phyloP scores from a whole-genome alignment of 805 yeast genomes.

The Teunomyces cretensis region DNA sequence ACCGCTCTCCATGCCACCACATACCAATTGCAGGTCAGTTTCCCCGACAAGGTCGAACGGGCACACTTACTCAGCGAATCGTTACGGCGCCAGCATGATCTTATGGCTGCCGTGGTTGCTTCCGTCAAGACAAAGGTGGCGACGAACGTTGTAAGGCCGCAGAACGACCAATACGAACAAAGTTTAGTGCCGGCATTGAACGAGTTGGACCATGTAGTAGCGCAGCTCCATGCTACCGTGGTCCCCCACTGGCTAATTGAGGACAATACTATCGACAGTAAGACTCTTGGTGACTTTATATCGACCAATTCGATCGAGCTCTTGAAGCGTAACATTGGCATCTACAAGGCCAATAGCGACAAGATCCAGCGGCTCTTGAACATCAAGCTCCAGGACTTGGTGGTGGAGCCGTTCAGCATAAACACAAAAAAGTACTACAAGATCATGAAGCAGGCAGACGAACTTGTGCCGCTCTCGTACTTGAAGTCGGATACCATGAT shows the following conservation, averaged over 20 bases:
- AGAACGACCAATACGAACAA: slow-evolving; percentile 1
- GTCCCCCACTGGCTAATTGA: slow-evolving; percentile 27
- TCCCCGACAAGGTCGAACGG: slow-evolving; percentile 24
- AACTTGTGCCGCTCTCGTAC: slow-evolving; percentile 16
- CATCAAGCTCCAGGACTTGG: slow-evolving; percentile 15
- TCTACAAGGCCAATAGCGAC: slow-evolving; percentile 26
- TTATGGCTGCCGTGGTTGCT: slow-evolving; percentile 14
- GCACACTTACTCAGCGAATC: slow-evolving; percentile 14
- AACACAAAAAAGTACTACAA: slow-evolving; percentile 14
- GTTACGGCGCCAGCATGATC: slow-evolving; percentile 16
- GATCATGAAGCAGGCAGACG: slow-evolving; percentile 17
- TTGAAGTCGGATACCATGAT: slow-evolving; percentile 18
- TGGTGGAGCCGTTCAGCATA: slow-evolving; percentile 14
- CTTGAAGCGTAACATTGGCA: slow-evolving; percentile 24
- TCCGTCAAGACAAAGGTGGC: slow-evolving; percentile 11
- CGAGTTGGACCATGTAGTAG: slow-evolving; percentile 24
- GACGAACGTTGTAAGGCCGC: background rate
- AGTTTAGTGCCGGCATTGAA: slow-evolving; percentile 21
- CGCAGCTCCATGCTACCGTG: slow-evolving; percentile 20
- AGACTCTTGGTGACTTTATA: slow-evolving; percentile 31
- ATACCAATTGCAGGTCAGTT: slow-evolving; percentile 19
- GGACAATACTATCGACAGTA: slow-evolving; percentile 2
- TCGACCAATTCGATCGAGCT: slow-evolving; percentile 30
- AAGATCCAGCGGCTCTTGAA: slow-evolving; percentile 17
- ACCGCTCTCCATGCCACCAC: slow-evolving; percentile 24